Base-by-base conservation (phyloP, 208 protist genomes). In the Phytomonas francai region DNA sequence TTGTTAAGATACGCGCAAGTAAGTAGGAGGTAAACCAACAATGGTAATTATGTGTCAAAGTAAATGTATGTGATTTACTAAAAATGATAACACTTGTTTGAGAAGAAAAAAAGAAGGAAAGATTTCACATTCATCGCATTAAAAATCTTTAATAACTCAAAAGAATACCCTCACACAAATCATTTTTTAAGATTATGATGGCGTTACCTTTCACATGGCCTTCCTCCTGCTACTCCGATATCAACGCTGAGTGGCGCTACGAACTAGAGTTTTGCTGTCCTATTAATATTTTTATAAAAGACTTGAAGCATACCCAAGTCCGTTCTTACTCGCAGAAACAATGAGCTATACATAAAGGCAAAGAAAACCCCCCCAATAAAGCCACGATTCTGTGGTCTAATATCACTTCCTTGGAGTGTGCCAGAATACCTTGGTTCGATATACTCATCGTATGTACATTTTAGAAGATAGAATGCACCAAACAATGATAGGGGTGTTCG, bases 341-440 rank as follows among this genome's bases (percentile, higher is more conserved):
- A 62, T 0, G 82, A 71, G 30, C 77, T 78, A 72, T 91, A 93
- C 3, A 92, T 91, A 11, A 92, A 65, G 16, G 79, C 71, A 66
- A 91, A 95, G 74, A 89, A 93, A 32, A 86, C 74, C 3, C 90
- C 90, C 33, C 90, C 90, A 27, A 95, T 61, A 71, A 88, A 91
- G 11, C 90, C 87, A 80, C 84, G 92, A 68, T 93, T 95, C 49
- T 81, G 81, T 30, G 92, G 65, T 61, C 91, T 84, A 45, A 92
- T 89, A 30, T 79, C 68, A 4, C 76, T 81, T 1, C 36, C 30
- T 8, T 72, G 65, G 2, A 84, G 81, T 54, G 58, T 77, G 56
- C 90, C 88, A 0, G 91, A 31, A 73, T 79, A 85, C 27, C 70
- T 77, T 14, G 85, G 88, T 25, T 65, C 72, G 63, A 92, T 75